These are phyloP conservation scores for Barnettozyma pratensis DNA, from an alignment of 805 yeast species.

Conservation along the genomic window DNA sequence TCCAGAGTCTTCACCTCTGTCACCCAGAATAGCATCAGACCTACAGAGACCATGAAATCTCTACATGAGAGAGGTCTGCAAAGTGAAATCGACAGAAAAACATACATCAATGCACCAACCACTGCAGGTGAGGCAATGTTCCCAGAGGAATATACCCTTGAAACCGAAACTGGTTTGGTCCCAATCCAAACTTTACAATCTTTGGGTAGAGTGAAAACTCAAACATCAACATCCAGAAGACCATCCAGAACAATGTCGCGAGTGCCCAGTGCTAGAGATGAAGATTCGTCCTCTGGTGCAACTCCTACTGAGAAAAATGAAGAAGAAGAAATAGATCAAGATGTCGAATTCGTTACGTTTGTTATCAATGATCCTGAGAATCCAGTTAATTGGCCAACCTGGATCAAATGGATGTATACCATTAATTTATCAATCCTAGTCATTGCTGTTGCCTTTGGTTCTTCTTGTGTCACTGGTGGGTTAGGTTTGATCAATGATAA, in stretches of 20 bases:
- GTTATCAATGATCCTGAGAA: slow-evolving; percentile 76
- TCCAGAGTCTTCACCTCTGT: slow-evolving; percentile 26
- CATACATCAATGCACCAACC: slow-evolving; percentile 54
- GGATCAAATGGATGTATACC: slow-evolving; percentile 61
- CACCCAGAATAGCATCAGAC: slow-evolving; percentile 26
- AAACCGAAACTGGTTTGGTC: slow-evolving; percentile 84
- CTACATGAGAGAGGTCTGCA: slow-evolving; percentile 58
- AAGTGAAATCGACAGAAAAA: slow-evolving; percentile 41
- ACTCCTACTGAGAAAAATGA: slow-evolving; percentile 24
- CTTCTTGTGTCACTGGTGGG: slow-evolving; percentile 88
- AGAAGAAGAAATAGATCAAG: slow-evolving; percentile 46
- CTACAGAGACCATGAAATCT: slow-evolving; percentile 73
- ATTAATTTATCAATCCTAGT: slow-evolving; percentile 64
- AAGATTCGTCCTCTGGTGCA: slow-evolving; percentile 25
- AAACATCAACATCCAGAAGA: slow-evolving; percentile 25
- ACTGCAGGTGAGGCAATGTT: slow-evolving; percentile 61
- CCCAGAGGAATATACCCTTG: slow-evolving; percentile 89
- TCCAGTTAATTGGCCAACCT: slow-evolving; percentile 77
- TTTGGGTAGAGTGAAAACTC: slow-evolving; percentile 52
- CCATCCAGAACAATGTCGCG: slow-evolving; percentile 16
- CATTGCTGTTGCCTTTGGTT: slow-evolving; percentile 88
- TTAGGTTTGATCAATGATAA: slow-evolving; percentile 59
- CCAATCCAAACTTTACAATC: slow-evolving; percentile 68
- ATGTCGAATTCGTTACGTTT: slow-evolving; percentile 82
- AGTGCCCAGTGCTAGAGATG: slow-evolving; percentile 16